Evolutionary conservation across 169 alveolate genomes (phyloP), one percentile per base, ranked within the genome.

Genomic region (Eimeria sp.): DNA sequence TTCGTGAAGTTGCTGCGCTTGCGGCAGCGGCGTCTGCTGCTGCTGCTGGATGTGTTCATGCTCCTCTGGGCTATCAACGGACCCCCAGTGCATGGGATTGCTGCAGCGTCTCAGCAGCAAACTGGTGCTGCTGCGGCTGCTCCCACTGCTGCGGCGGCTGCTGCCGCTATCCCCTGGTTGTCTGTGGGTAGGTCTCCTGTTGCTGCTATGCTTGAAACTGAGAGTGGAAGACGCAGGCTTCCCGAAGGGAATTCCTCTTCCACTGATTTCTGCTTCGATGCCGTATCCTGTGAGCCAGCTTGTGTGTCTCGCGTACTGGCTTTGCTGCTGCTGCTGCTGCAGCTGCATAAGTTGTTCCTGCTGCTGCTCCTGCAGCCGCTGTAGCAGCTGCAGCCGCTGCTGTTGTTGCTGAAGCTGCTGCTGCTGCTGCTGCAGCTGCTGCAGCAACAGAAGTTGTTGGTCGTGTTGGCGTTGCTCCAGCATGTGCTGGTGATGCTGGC

Each of bases 81-180:
- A 0, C 13, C 40, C 86, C 86, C 86, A 75, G 43, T 43, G 86
- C 58, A 43, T 40, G 20, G 54, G 86, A 61, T 47, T 47, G 54
- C 63, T 75, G 86, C 86, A 75, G 61, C 86, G 54, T 34, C 58
- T 75, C 58, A 75, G 58, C 30, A 75, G 86, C 86, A 75, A 25
- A 20, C 58, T 47, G 34, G 63, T 75, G 86, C 86, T 75, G 86
- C 86, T 75, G 86, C 34, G 45, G 78, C 78, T 75, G 86, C 86
- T 75, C 14, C 61, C 22, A 61, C 61, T 40, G 86, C 86, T 75
- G 86, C 54, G 14, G 27, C 63, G 58, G 86, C 63, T 75, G 58
- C 18, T 75, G 63, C 86, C 40, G 58, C 40, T 16, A 16, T 40
- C 86, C 45, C 40, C 63, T 75, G 86, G 25, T 67, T 27, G 49